phyloP scores from a whole-genome alignment of 176 grass and related monocot genomes.

The Echinochloa phyllopogon region DNA sequence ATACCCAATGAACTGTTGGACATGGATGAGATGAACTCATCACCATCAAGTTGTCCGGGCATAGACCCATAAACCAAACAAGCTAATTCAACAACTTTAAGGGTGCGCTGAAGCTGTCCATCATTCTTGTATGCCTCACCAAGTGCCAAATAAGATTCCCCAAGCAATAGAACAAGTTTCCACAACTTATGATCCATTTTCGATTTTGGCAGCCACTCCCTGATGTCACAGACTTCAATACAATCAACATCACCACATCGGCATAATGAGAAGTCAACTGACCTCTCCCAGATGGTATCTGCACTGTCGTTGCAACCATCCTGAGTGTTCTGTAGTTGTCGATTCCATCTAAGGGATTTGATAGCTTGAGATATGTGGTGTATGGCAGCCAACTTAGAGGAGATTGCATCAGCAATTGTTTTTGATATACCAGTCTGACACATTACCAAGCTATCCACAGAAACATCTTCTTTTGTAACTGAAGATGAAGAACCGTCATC shows the following conservation, averaged over 20 bases:
- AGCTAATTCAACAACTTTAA: constrained; percentile 95
- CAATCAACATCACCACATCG: constrained; percentile 93
- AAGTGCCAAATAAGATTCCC: constrained; percentile 95
- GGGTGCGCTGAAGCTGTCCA: constrained; percentile 68
- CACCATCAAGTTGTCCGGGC: constrained; percentile 87
- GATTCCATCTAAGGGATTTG: constrained; percentile 96
- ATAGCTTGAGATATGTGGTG: constrained; percentile 97
- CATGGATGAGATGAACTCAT: constrained; percentile 96
- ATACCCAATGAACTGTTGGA: constrained; percentile 43
- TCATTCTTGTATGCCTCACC: constrained; percentile 91
- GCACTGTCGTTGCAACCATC: constrained; percentile 48
- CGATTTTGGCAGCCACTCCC: constrained; percentile 93
- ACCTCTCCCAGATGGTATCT: constrained; percentile 68
- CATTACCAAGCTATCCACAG: constrained; percentile 63
- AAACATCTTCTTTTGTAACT: constrained; percentile 42
- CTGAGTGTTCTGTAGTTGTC: constrained; percentile 77
- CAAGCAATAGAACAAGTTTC: constrained; percentile 98
- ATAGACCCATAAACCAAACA: constrained; percentile 95
- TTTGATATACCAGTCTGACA: constrained; percentile 64
- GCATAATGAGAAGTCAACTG: constrained; percentile 77
- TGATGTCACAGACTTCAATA: constrained; percentile 94
- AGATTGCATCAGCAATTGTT: constrained; percentile 81
- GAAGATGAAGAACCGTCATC: constrained; percentile 51
- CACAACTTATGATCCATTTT: constrained; percentile 97
- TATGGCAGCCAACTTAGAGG: constrained; percentile 96